Percentiles rank a stretch among this genome's conserved stretches.
Evolutionary conservation across 805 yeast genomes (phyloP).

Genomic region (Diddensiella transvaalensis): DNA sequence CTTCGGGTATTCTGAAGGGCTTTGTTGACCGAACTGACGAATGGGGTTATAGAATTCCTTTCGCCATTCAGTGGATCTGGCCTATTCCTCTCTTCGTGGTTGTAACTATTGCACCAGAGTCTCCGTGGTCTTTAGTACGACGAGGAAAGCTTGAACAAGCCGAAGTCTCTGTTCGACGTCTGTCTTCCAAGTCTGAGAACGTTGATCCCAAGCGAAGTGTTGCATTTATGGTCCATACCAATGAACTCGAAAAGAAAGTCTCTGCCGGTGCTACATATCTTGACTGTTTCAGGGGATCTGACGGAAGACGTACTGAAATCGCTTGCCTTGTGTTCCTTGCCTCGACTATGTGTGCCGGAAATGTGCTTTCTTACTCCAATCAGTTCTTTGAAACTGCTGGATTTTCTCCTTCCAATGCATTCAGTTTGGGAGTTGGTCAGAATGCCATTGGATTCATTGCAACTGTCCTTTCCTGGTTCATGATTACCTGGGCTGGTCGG

Average conservation of each 20-base stretch:
- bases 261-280: constrained; percentile 12
- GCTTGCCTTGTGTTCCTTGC: constrained; percentile 43
- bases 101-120: constrained; percentile 51
- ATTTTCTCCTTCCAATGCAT: constrained; percentile 29
- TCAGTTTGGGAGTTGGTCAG: constrained; percentile 45
- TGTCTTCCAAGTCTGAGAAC: constrained; percentile 23
- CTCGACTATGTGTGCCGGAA: constrained; percentile 41
- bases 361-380: constrained; percentile 35
- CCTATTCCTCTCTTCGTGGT: constrained; percentile 17
- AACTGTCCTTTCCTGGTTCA: constrained; percentile 30
- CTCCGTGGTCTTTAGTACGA: constrained; percentile 54
- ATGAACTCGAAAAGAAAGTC: constrained; percentile 13
- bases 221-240: constrained; percentile 38
- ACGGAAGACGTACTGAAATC: constrained; percentile 32
- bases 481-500: constrained; percentile 24
- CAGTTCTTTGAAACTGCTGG: constrained; percentile 49
- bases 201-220: constrained; percentile 16
- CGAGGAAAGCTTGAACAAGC: constrained; percentile 44
- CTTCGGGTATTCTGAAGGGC: constrained; percentile 47
- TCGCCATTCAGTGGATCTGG: constrained; percentile 23
- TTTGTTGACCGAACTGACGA: constrained; percentile 31
- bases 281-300: constrained; percentile 17
- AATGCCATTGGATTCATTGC: constrained; percentile 47
- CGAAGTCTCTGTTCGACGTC: constrained; percentile 37
- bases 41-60: constrained; percentile 18